These are phyloP conservation scores for Lactarius trivialis DNA, from an alignment of 768 basidiomycete species.

Conservation along the genomic window DNA sequence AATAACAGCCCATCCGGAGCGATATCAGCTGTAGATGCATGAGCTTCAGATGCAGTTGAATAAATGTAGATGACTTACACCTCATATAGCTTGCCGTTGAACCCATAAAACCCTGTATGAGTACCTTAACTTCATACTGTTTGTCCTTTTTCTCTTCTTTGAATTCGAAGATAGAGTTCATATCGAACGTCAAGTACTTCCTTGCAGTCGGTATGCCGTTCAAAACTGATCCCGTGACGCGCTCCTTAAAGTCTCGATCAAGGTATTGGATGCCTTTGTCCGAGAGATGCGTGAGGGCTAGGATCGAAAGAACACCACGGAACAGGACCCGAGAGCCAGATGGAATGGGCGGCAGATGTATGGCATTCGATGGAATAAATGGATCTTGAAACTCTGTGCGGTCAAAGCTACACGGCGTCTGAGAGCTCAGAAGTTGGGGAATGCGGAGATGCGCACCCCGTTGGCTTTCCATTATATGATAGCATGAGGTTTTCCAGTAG, in stretches of 20 bases:
- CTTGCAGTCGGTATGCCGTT: slow-evolving; percentile 25
- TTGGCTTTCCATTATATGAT: slow-evolving; percentile 1
- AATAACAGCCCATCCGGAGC: slow-evolving; percentile 32
- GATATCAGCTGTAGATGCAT: slow-evolving; percentile 24
- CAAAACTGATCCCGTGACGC: slow-evolving; percentile 29
- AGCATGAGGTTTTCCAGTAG: slow-evolving; percentile 13
- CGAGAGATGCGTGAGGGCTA: slow-evolving; percentile 44
- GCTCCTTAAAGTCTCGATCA: slow-evolving; percentile 38
- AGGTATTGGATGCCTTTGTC: slow-evolving; percentile 37
- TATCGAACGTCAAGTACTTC: slow-evolving; percentile 1
- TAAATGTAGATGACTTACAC: slow-evolving; percentile 26
- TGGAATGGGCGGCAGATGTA: background rate
- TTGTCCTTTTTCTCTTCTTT: slow-evolving; percentile 5
- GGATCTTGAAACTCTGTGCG: slow-evolving; percentile 8
- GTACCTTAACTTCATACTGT: background rate
- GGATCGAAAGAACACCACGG: slow-evolving; percentile 45
- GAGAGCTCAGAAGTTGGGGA: background rate
- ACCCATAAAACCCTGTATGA: slow-evolving; percentile 20
- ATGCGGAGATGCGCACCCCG: slow-evolving; percentile 8
- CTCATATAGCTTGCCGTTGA: slow-evolving; percentile 38
- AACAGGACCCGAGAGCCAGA: slow-evolving; percentile 35
- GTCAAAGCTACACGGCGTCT: slow-evolving; percentile 8
- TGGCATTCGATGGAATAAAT: background rate
- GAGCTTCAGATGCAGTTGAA: background rate
- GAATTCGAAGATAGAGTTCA: background rate